Conservation (phyloP, 768 basidiomycete species). For the Mrakia gelida region DNA sequence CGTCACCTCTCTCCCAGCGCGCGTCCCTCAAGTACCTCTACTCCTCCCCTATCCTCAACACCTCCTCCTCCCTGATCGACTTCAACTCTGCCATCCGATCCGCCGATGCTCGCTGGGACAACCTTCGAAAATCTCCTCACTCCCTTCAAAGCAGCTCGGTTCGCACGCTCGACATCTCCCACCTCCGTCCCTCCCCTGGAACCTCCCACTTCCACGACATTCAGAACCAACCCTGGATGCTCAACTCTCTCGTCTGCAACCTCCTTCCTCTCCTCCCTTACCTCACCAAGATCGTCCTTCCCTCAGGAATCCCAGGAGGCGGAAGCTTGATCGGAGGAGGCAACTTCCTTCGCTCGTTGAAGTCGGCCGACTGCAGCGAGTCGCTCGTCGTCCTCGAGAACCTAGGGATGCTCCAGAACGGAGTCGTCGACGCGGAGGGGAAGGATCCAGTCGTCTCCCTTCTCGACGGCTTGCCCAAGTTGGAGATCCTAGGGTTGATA, state of each 20-base stretch:
- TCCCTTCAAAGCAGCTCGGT: conserved; percentile 19
- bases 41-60: conserved; percentile 12
- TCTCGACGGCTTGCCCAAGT: conserved; percentile 26
- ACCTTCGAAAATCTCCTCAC: conserved; percentile 19
- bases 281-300: conserved; percentile 39
- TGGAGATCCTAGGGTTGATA: conserved; percentile 35
- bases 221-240: conserved; percentile 21
- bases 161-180: conserved; percentile 23
- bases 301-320: conserved; percentile 30
- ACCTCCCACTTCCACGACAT: conserved; percentile 13
- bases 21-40: conserved; percentile 18
- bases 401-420: conserved; percentile 26
- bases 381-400: conserved; percentile 17
- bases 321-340: conserved; percentile 28
- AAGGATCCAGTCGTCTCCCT: conserved; percentile 32
- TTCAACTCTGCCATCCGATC: not conserved
- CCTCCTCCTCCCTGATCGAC: not conserved
- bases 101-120: conserved; percentile 25
- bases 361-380: conserved; percentile 13
- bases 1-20: not conserved
- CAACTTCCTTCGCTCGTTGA: conserved; percentile 25
- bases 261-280: conserved; percentile 42
- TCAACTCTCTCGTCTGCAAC: conserved; percentile 32
- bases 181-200: not conserved
- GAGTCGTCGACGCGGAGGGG: conserved; percentile 11